Evolutionary conservation across 2,329 filamentous ascomycete genomes (phyloP), one percentile per base, ranked within the genome.

Genomic region (Scedosporium boydii): DNA sequence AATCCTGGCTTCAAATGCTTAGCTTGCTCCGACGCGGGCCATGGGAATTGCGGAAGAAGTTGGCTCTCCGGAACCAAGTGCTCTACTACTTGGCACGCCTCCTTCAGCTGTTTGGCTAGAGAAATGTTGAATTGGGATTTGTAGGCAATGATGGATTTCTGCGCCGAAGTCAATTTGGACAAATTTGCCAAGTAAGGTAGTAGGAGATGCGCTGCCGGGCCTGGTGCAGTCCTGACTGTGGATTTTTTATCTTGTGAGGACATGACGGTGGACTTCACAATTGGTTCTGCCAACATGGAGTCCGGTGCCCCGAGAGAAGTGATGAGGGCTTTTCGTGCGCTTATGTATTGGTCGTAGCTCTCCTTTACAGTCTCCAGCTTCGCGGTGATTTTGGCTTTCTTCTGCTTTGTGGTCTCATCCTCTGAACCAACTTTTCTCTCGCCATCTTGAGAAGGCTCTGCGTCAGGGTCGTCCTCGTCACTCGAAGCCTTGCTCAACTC

Each of bases 1-100:
- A 55, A 58, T 27, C n/a, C 29, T n/a, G 55, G 34, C 4, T 73
- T 68, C 27, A 69, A 71, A 6, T 71, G 71, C 27, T 79, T 71
- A 5, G 76, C 76, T n/a, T 78, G 75, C n/a, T 74, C 75, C 59
- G 82, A 76, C 21, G 69, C 70, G 3, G 77, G 75, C 66, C 77
- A 72, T 0, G 82, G 78, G 65, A 85, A 78, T 7, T 76, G 73
- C 1, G 80, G 80, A 12, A 88, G 76, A 16, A 88, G 73, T 65
- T 86, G 83, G 67, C 85, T 88, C 68, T 87, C 85, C 58, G 87
- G 81, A 10, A 80, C 78, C 2, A 88, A 74, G 63, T 80, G 82
- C 58, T 79, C 77, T 6, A 88, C 73, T 1, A 74, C 69, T 69
- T 82, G 79, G 60, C 75, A 74, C 14, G 77, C 76, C 10, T 84